Percentiles rank a stretch among this genome's conserved stretches.
These are phyloP conservation scores for Mortierella sp. DNA, from an alignment of 371 early-diverging fungal genomes.

Conservation along the genomic window DNA sequence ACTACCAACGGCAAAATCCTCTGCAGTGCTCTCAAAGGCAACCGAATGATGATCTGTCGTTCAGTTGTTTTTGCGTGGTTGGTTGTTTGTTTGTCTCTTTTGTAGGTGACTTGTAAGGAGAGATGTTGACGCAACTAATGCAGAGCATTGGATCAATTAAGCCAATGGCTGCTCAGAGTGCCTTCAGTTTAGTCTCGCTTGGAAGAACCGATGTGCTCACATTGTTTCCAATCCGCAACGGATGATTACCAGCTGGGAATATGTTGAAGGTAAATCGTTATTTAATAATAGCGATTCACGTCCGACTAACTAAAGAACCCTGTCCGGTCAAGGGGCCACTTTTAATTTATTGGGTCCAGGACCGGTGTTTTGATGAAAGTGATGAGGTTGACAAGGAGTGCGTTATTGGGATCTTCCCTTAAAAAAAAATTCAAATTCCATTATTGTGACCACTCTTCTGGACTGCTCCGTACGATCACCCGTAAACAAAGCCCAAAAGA, in stretches of 20 bases:
- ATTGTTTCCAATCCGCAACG: slow-evolving; percentile 42
- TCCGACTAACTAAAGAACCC: slow-evolving; percentile 54
- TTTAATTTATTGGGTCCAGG: background rate
- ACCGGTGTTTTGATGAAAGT: background rate
- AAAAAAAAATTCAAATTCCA: too few relatives aligned
- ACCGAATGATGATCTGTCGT: too few relatives aligned
- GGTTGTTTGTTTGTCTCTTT: too few relatives aligned
- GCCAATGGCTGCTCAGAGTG: slow-evolving; percentile 50
- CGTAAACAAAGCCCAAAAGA: background rate
- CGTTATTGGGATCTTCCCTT: too few relatives aligned
- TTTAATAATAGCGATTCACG: slow-evolving; percentile 55
- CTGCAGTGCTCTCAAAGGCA: too few relatives aligned
- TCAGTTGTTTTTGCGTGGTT: too few relatives aligned
- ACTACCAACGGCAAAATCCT: too few relatives aligned
- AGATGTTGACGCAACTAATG: slow-evolving; percentile 55
- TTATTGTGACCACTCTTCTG: too few relatives aligned
- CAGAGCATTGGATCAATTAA: slow-evolving; percentile 34
- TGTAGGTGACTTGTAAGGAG: background rate
- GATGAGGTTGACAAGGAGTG: too few relatives aligned
- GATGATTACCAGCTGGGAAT: slow-evolving; percentile 56
- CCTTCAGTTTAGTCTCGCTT: slow-evolving; percentile 55
- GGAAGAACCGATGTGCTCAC: slow-evolving; percentile 53
- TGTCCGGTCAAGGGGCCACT: slow-evolving; percentile 8
- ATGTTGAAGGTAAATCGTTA: slow-evolving; percentile 51
- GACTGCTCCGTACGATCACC: too few relatives aligned